Conservation (phyloP, 768 basidiomycete species). For the Hygrophoropsis aurantiaca region DNA sequence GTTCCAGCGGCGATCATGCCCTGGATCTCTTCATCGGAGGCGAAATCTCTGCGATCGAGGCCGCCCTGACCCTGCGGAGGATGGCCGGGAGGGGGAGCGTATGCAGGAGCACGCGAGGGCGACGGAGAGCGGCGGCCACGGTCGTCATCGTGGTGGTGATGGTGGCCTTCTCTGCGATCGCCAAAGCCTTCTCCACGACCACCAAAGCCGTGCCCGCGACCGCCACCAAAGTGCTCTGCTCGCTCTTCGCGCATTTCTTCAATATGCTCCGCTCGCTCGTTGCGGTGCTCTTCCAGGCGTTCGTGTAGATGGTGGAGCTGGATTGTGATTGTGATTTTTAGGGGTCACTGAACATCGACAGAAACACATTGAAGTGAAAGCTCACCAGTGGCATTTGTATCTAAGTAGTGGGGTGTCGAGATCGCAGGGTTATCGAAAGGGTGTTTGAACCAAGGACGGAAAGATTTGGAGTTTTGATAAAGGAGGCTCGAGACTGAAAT, state of each 20-base stretch:
- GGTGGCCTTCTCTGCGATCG: not conserved
- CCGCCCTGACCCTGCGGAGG: conserved; percentile 7
- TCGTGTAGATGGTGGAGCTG: conserved; percentile 2
- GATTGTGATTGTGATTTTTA: no score
- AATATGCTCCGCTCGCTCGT: not conserved
- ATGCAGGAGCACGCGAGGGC: not conserved
- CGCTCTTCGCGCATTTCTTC: not conserved
- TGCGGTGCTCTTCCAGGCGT: conserved; percentile 7
- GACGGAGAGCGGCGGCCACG: not conserved
- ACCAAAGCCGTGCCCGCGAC: no score
- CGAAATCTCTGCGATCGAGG: conserved; percentile 25
- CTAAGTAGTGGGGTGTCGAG: no score
- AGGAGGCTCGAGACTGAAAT: no score
- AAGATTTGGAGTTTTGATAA: no score
- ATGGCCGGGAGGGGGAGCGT: conserved; percentile 1
- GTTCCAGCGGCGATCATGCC: conserved; percentile 18
- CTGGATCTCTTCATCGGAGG: conserved; percentile 24
- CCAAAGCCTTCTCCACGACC: not conserved
- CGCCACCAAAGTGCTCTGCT: no score
- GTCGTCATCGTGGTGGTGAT: not conserved
- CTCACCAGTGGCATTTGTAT: no score
- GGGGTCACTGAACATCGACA: no score
- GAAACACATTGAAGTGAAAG: no score
- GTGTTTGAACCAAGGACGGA: no score
- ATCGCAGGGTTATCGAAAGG: no score